Conservation (phyloP, 1,284 basidiomycete species). For the Irpex lacteus region DNA sequence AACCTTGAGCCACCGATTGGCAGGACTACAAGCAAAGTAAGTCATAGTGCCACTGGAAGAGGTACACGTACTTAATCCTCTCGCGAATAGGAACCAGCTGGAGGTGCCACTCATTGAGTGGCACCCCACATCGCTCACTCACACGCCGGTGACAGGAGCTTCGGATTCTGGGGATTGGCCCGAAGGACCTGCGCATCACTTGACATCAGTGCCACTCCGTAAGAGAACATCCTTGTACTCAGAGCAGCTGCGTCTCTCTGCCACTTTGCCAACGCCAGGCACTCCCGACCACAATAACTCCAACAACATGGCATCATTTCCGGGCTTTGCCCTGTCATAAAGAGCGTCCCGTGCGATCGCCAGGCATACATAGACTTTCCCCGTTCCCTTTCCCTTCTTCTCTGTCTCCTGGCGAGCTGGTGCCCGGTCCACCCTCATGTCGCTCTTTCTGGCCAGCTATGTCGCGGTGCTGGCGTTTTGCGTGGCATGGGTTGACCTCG, state of each 20-base stretch:
- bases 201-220: not conserved
- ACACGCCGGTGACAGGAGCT: not conserved
- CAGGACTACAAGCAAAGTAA: too few relatives aligned
- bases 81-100: too few relatives aligned
- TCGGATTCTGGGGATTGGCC: not conserved
- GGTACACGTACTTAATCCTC: too few relatives aligned
- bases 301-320: not conserved
- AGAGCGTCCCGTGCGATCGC: not conserved
- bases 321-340: not conserved
- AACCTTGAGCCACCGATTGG: too few relatives aligned
- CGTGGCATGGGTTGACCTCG: not conserved
- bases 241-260: not conserved
- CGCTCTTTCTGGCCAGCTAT: conserved; percentile 1
- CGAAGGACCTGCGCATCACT: not conserved
- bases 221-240: not conserved
- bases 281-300: not conserved
- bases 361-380: not conserved
- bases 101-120: too few relatives aligned
- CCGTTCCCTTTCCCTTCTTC: conserved; percentile 1
- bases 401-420: conserved; percentile 10
- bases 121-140: not conserved
- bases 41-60: too few relatives aligned
- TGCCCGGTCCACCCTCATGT: not conserved
- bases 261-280: not conserved
- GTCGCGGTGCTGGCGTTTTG: not conserved